Evolutionary conservation across 352 stramenopile species (phyloP), one percentile per base, ranked within the genome.

Genomic region (Pythium monospermum): DNA sequence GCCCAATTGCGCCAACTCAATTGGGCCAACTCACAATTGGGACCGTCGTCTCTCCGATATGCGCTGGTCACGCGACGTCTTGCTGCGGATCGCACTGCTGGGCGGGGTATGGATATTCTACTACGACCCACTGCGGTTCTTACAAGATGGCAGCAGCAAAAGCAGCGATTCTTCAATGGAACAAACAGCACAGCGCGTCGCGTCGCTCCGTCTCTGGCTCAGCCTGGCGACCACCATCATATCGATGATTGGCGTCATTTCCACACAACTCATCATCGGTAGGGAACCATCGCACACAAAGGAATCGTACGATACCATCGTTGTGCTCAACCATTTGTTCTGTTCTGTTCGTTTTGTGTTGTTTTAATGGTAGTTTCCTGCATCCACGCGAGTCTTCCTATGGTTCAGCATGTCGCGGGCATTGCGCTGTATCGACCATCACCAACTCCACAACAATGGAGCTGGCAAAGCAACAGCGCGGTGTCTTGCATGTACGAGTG

Each of bases 401-500:
- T 31, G 13, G 6, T 16, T 13, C 37, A 43, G 40, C 21, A 12
- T 35, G 13, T 35, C 30, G 30, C 30, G 30, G 30, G 7, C 30
- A 13, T 35, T 13, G 30, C 8, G 8, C 7, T 8, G 30, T 35
- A 35, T 35, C 30, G 13, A 13, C 30, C 7, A 35, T 35, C 36
- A 35, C 7, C 30, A 35, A 35, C 30, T n/a, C n/a, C n/a, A n/a
- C n/a, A n/a, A n/a, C n/a, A n/a, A 30, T 51, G 49, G 51, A 55
- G 56, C 45, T 65, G 49, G 43, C 28, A 8, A 4, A 12, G 6
- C 2, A 32, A 60, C 25, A 30, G 31, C 12, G 13, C 57, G 18
- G 33, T 35, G 11, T 31, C 49, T 2, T 63, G 55, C 28, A 45
- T 43, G 19, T 64, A 68, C 36, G 71, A 81, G 41, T 62, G 49